phyloP scores from a whole-genome alignment of 192 early-diverging fungal species.

The Backusella tarrabulga region DNA sequence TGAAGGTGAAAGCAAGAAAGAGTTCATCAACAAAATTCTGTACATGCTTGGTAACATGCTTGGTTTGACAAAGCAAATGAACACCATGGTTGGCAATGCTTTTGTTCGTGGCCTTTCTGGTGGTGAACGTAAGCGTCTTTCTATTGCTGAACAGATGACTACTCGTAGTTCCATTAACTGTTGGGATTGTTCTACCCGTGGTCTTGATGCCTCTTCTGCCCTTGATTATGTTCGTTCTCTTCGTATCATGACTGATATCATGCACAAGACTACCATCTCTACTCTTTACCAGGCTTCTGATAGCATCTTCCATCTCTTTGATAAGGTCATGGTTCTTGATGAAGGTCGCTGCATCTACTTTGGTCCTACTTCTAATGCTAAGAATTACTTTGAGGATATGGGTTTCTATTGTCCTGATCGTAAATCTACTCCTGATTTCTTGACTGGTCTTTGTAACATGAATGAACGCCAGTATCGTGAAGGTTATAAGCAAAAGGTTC shows the following conservation, averaged over 20 bases:
- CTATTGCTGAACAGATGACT: slow-evolving; percentile 76
- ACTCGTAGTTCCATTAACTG: slow-evolving; percentile 57
- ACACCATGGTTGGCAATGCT: slow-evolving; percentile 67
- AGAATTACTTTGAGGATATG: slow-evolving; percentile 49
- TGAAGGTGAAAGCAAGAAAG: slow-evolving; percentile 26
- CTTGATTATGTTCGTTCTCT: slow-evolving; percentile 75
- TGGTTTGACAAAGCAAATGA: slow-evolving; percentile 56
- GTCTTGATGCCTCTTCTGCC: slow-evolving; percentile 79
- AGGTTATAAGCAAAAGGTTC: slow-evolving; percentile 49
- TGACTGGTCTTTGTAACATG: slow-evolving; percentile 60
- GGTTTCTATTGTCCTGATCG: slow-evolving; percentile 55
- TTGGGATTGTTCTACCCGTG: slow-evolving; percentile 74
- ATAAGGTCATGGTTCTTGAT: slow-evolving; percentile 64
- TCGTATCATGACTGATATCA: slow-evolving; percentile 67
- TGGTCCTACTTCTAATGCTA: slow-evolving; percentile 46
- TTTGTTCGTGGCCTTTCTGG: slow-evolving; percentile 73
- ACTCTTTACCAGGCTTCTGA: slow-evolving; percentile 75
- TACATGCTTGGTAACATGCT: slow-evolving; percentile 55
- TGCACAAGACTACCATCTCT: slow-evolving; percentile 59
- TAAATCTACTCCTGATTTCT: slow-evolving; percentile 62
- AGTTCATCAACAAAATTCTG: slow-evolving; percentile 41
- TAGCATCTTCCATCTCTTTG: slow-evolving; percentile 62
- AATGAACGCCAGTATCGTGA: slow-evolving; percentile 49
- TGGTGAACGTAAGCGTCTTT: slow-evolving; percentile 75
- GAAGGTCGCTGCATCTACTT: slow-evolving; percentile 67